phyloP scores from a whole-genome alignment of 2,329 filamentous ascomycete species.

The Pseudogymnoascus sp. region DNA sequence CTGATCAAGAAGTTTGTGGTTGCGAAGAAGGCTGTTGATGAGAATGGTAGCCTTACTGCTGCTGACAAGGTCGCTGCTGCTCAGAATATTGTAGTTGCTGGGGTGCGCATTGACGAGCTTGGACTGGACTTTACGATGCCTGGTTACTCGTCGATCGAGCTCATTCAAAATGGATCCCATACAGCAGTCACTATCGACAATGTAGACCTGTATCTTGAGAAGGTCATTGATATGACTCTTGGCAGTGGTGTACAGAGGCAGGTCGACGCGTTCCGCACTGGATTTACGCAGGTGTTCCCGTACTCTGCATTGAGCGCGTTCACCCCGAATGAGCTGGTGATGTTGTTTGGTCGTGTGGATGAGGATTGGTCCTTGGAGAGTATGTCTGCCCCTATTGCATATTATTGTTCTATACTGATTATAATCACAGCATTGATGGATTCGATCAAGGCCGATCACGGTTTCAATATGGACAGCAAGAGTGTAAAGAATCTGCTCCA shows the following conservation, averaged over 20 bases:
- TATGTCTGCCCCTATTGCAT: conserved; percentile 40
- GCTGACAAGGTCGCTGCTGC: conserved; percentile 64
- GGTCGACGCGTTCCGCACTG: conserved; percentile 79
- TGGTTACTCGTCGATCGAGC: conserved; percentile 79
- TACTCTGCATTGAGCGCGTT: conserved; percentile 89
- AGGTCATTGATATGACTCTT: conserved; percentile 84
- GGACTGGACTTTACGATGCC: conserved; percentile 91
- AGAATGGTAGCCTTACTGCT: conserved; percentile 55
- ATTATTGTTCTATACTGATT: conserved; percentile 16
- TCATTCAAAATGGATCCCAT: conserved; percentile 66
- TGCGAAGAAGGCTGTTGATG: conserved; percentile 74
- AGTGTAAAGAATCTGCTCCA: conserved; percentile 90
- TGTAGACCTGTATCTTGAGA: conserved; percentile 79
- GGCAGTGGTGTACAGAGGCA: conserved; percentile 82
- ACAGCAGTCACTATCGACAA: conserved; percentile 79
- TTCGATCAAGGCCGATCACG: conserved; percentile 96
- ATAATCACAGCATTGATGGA: conserved; percentile 70
- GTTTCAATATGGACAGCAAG: conserved; percentile 96
- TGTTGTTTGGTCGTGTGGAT: conserved; percentile 83
- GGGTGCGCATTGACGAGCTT: conserved; percentile 73
- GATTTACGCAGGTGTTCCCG: conserved; percentile 94
- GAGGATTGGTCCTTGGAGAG: conserved; percentile 98
- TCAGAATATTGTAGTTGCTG: conserved; percentile 64
- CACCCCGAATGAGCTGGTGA: conserved; percentile 88
- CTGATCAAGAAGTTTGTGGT: conserved; percentile 78